Base-by-base conservation (phyloP, 345 rosid genomes). In the Viola odorata region DNA sequence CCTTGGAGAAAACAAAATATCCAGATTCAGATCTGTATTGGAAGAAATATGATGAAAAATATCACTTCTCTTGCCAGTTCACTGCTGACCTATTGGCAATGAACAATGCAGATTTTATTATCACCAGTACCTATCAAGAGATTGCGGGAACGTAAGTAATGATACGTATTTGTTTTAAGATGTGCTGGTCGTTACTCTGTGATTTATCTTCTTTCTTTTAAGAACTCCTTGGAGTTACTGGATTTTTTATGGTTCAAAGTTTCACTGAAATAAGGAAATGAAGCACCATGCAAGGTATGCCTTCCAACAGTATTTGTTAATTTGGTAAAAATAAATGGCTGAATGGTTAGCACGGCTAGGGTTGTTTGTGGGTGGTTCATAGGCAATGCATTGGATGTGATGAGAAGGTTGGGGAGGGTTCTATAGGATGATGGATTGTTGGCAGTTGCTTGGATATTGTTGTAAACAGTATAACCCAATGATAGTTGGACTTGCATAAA, bases 11-110 rank as follows among this genome's bases (percentile, higher is more conserved):
- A 75, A 91, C 99, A 8, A 95, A 94, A 76, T 95, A 91, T 82
- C 96, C 96, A n/a, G 95, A 95, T 60, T 95, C 99, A 40, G 97
- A 95, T 82, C 81, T 95, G 57, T 95, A 90, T 73, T 95, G 99
- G 99, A 91, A 84, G 73, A 88, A 86, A 9, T 95, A 83, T 61
- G 97, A 94, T 48, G 84, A 79, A 15, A 91, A 94, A 72, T 91
- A 94, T 75, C 99, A 94, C 71, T 94, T 94, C 85, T 86, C 97
- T 42, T 94, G 99, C 68, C 99, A 91, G 55, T 86, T 94, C 78
- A 91, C 97, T 51, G 99, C 99, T 73, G 99, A 94, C 73, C 56
- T 94, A 38, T 78, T 94, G 62, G 99, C 99, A 67, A 91, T 91
- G 99, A 94, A 91, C 76, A 82, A 77, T 64, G 99, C 97, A 3